Conservation (phyloP, 225 moss, liverwort and hornwort species). For the Pseudisothecium myosuroides region DNA sequence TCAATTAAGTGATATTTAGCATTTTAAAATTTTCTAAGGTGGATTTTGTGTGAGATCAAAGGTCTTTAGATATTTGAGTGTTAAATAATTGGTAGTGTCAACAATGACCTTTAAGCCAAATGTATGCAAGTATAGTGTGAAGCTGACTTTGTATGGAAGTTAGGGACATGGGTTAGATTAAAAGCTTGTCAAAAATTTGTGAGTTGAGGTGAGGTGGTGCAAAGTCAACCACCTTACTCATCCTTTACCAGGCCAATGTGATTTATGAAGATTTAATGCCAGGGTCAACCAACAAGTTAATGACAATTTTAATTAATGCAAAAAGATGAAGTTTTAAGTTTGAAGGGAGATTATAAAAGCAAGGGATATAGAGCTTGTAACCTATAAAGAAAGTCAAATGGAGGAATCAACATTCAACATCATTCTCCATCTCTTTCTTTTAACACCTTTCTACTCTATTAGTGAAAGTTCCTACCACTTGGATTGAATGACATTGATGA, state of each 20-base stretch:
- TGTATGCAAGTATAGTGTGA: not conserved
- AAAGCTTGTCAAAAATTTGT: not conserved
- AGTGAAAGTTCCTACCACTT: too few species aligned
- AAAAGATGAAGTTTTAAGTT: too few species aligned
- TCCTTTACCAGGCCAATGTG: not conserved
- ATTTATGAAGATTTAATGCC: not conserved
- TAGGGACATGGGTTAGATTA: not conserved
- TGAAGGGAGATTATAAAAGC: too few species aligned
- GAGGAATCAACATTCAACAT: too few species aligned
- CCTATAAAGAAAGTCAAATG: too few species aligned
- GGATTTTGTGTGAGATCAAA: not conserved
- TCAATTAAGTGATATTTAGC: too few species aligned
- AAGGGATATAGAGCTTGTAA: too few species aligned
- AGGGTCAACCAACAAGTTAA: not conserved
- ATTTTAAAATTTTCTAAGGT: not conserved
- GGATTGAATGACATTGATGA: too few species aligned
- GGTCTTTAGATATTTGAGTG: not conserved
- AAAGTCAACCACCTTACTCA: accelerated
- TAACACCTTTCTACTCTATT: too few species aligned
- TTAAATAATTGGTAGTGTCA: not conserved
- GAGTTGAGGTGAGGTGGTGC: not conserved
- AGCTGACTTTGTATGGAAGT: not conserved
- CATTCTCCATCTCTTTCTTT: too few species aligned
- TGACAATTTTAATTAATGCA: too few species aligned
- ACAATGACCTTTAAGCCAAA: not conserved